A percentile compares a stretch with the other conserved stretches of the same genome.
phyloP scores from a whole-genome alignment of 163 green algal genomes.

The Prototheca wickerhamii region DNA sequence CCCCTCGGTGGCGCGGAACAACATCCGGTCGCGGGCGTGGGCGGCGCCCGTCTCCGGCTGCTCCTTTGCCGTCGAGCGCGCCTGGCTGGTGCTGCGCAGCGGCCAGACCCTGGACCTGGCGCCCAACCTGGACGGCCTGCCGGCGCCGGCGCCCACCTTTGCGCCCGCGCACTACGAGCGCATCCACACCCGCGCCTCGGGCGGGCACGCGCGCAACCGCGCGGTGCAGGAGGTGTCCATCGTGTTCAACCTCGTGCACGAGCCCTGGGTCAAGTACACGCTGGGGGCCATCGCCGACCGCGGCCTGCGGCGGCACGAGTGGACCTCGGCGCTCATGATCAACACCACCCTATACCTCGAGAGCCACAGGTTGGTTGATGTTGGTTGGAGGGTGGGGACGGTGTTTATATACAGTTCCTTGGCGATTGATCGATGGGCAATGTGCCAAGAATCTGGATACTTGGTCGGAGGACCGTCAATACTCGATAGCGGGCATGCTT shows the following conservation, averaged over 20 bases:
- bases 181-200: slow-evolving; percentile 34
- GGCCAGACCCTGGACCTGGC: slow-evolving; percentile 51
- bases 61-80: slow-evolving; percentile 65
- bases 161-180: slow-evolving; percentile 51
- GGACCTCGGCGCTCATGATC: slow-evolving; percentile 74
- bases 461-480: too few species aligned
- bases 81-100: slow-evolving; percentile 55
- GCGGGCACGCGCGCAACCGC: slow-evolving; percentile 28
- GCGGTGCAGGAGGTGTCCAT: slow-evolving; percentile 77
- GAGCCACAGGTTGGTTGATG: slow-evolving; percentile 35
- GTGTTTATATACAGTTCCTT: background rate
- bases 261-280: slow-evolving; percentile 97
- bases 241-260: slow-evolving; percentile 95
- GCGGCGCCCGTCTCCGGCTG: slow-evolving; percentile 42
- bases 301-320: slow-evolving; percentile 75
- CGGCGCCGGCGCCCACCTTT: slow-evolving; percentile 66
- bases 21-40: slow-evolving; percentile 75
- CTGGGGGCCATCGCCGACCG: slow-evolving; percentile 72
- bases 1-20: slow-evolving; percentile 51
- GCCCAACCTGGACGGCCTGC: slow-evolving; percentile 36
- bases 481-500: too few species aligned
- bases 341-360: slow-evolving; percentile 80
- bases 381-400: background rate
- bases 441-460: too few species aligned
- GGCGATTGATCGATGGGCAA: too few species aligned